Percentiles rank a stretch among this genome's conserved stretches.
phyloP scores from a whole-genome alignment of 2,329 filamentous ascomycete species.

The Pseudogymnoascus sp. region DNA sequence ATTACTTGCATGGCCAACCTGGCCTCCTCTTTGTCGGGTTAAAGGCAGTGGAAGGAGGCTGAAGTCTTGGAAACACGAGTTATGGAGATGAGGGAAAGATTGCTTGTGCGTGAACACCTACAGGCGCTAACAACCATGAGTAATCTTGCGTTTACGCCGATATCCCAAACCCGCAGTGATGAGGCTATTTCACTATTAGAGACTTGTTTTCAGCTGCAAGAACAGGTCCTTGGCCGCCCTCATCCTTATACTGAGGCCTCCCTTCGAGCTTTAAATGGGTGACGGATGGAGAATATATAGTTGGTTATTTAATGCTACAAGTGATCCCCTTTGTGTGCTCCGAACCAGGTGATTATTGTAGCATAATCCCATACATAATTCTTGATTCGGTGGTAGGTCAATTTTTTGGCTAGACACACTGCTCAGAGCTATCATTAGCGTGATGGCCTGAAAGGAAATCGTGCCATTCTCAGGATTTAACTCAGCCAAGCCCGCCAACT shows the following conservation, averaged over 20 bases:
- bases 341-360: not conserved
- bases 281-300: not conserved
- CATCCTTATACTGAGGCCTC: not conserved
- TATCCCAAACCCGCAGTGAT: not conserved
- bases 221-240: not conserved
- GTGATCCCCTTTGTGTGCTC: not conserved
- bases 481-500: not conserved
- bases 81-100: slow-evolving; percentile 10
- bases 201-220: not conserved
- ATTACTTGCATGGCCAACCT: slow-evolving; percentile 12
- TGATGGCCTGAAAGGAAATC: not conserved
- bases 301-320: slow-evolving; percentile 5
- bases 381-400: not conserved
- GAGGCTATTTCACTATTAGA: slow-evolving; percentile 1
- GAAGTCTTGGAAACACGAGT: slow-evolving; percentile 4
- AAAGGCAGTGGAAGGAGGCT: slow-evolving; percentile 3
- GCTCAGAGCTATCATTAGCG: not conserved
- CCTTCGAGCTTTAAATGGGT: not conserved
- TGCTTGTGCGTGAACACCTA: slow-evolving; percentile 9
- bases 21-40: not conserved
- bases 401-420: not conserved
- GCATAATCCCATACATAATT: not conserved
- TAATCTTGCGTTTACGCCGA: not conserved
- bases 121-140: not conserved
- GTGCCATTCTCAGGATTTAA: not conserved